Conservation (phyloP, 345 rosid genomes). For the Schrenkiella parvula region DNA sequence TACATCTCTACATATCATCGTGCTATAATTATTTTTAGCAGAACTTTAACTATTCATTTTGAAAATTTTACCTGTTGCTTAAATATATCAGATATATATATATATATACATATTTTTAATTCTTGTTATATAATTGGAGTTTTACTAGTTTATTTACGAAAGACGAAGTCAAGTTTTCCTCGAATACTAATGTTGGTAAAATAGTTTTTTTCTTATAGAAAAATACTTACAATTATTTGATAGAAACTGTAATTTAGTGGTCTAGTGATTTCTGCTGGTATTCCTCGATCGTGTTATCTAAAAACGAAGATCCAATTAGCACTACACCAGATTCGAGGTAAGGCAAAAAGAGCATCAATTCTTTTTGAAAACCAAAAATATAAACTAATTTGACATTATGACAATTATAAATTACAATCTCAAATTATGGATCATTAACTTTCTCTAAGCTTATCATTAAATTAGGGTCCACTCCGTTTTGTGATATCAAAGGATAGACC, state of each 20-base stretch:
- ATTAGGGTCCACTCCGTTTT: constrained; percentile 17
- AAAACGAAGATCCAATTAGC: background rate
- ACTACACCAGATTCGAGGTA: background rate
- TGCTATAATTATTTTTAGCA: too few species aligned
- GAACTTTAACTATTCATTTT: too few species aligned
- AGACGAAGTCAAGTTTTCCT: background rate
- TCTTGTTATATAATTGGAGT: background rate
- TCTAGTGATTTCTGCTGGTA: background rate
- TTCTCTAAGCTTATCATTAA: constrained; percentile 12
- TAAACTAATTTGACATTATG: constrained; percentile 1
- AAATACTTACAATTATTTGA: background rate
- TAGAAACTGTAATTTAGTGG: background rate
- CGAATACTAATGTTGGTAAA: background rate
- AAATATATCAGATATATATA: background rate
- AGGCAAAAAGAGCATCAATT: background rate
- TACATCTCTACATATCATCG: background rate
- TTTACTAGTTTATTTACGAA: background rate
- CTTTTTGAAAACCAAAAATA: background rate
- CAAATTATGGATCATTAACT: constrained; percentile 6
- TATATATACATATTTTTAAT: too few species aligned
- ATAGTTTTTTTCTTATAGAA: background rate
- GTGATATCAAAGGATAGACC: background rate
- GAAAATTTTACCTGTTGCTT: background rate
- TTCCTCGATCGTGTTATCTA: background rate
- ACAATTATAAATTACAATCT: background rate